Evolutionary conservation across 2,329 filamentous ascomycete species (phyloP).

Genomic region (Calonectria pseudoturangicola): DNA sequence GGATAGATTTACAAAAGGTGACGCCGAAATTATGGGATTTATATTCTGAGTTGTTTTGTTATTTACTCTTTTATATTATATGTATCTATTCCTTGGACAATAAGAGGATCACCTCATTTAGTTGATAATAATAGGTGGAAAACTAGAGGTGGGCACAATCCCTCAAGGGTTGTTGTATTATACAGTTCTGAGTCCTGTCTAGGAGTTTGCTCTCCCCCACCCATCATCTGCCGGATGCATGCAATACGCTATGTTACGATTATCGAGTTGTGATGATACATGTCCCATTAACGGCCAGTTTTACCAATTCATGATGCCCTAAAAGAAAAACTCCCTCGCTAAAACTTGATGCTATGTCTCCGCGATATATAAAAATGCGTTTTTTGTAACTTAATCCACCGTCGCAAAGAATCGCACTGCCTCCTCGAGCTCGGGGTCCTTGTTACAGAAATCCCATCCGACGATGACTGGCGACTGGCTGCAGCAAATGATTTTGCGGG

Average conservation of each 20-base stretch:
- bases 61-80: no score
- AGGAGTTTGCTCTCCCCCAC: slow-evolving; percentile 21
- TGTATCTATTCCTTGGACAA: no score
- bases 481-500: slow-evolving; percentile 93
- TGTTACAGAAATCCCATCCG: slow-evolving; percentile 97
- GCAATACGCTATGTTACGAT: slow-evolving; percentile 26
- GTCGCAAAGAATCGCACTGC: slow-evolving; percentile 85
- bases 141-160: no score
- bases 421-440: slow-evolving; percentile 86
- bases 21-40: no score
- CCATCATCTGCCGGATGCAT: slow-evolving; percentile 27
- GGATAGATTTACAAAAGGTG: no score
- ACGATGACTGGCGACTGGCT: slow-evolving; percentile 94
- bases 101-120: no score
- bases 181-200: slow-evolving; percentile 23
- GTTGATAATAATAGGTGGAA: no score
- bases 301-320: slow-evolving; percentile 29
- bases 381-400: slow-evolving; percentile 62
- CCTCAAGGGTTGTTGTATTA: no score
- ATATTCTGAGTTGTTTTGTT: no score
- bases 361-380: slow-evolving; percentile 14
- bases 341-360: slow-evolving; percentile 31
- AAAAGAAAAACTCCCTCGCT: slow-evolving; percentile 41
- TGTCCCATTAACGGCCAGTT: slow-evolving; percentile 26
- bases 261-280: slow-evolving; percentile 39